These are phyloP conservation scores for Neurospora terricola DNA, from an alignment of 495 filamentous ascomycete species.

Conservation along the genomic window DNA sequence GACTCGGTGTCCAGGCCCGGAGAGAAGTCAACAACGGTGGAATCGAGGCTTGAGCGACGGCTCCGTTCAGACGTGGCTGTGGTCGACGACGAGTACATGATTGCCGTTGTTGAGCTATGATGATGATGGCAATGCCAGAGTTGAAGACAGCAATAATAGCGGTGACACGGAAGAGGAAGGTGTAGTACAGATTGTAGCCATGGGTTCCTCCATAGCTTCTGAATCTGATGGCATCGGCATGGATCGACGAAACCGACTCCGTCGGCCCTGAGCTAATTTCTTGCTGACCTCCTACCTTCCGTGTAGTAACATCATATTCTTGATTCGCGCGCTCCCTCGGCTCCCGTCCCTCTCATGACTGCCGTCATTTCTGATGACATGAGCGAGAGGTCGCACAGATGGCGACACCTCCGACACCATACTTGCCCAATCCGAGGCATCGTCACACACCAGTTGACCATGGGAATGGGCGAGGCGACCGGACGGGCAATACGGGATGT, in stretches of 20 bases:
- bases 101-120: not conserved
- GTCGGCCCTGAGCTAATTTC: not conserved
- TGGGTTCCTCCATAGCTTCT: not conserved
- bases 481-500: not conserved
- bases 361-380: not conserved
- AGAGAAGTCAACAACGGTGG: not conserved
- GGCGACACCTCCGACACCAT: not conserved
- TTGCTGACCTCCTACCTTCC: not conserved
- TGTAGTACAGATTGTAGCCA: not conserved
- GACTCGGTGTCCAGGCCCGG: not conserved
- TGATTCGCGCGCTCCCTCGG: not conserved
- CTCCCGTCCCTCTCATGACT: not conserved
- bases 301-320: not conserved
- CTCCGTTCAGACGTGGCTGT: not conserved
- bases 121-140: not conserved
- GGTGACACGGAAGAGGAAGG: not conserved
- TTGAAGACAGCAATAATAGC: not conserved
- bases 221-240: not conserved
- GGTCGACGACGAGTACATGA: not conserved
- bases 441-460: not conserved
- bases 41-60: not conserved
- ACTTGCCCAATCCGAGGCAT: not conserved
- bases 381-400: not conserved
- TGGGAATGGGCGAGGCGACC: not conserved
- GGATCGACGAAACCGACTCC: not conserved